These are phyloP conservation scores for Teunomyces tritomae DNA, from an alignment of 805 yeast species.

Conservation along the genomic window DNA sequence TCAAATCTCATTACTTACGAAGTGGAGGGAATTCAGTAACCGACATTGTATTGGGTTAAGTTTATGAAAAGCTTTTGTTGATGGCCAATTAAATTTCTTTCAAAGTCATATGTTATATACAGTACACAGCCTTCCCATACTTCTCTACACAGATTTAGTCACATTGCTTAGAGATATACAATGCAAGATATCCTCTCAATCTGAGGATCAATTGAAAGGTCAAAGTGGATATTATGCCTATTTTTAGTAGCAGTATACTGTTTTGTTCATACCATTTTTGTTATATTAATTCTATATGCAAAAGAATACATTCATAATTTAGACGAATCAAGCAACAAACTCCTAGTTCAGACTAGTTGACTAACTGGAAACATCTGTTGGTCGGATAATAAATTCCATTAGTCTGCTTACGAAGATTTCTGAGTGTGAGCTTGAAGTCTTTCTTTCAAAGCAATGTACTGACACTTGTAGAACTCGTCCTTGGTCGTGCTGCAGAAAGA, in stretches of 20 bases:
- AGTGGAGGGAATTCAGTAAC: conserved; percentile 44
- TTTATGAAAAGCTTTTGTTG: background rate
- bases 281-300: background rate
- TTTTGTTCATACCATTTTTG: background rate
- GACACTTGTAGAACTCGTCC: conserved; percentile 45
- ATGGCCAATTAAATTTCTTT: conserved; percentile 15
- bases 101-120: conserved; percentile 6
- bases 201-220: too few relatives aligned
- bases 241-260: too few relatives aligned
- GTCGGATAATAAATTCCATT: background rate
- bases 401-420: background rate
- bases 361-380: background rate
- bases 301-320: background rate
- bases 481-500: conserved; percentile 38
- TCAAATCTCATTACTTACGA: conserved; percentile 27
- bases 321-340: background rate
- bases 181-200: too few relatives aligned
- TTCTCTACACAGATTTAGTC: too few relatives aligned
- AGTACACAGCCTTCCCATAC: background rate
- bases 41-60: conserved; percentile 19
- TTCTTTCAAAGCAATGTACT: conserved; percentile 40
- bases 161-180: too few relatives aligned
- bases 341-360: background rate
- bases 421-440: conserved; percentile 25
- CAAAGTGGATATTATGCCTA: too few relatives aligned